Percentiles rank a stretch among this genome's conserved stretches.
phyloP scores from a whole-genome alignment of 257 asterid genomes.

The Leonotis leonurus region DNA sequence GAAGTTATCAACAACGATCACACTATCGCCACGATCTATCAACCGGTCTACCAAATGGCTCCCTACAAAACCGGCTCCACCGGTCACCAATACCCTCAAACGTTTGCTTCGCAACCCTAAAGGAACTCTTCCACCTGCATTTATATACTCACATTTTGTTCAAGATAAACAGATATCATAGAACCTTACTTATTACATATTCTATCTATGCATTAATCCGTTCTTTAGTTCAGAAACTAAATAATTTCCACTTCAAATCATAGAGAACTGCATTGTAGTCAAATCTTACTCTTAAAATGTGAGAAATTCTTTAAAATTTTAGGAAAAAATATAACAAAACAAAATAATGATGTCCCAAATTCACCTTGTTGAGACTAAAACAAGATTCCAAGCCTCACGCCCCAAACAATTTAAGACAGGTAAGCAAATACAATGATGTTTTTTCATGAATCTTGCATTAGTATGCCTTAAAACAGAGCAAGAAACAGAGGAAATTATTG shows the following conservation, averaged over 20 bases:
- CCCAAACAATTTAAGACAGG: too few species aligned
- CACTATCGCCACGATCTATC: slow-evolving; percentile 75
- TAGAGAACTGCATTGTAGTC: too few species aligned
- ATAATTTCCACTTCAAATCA: too few species aligned
- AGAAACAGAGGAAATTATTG: slow-evolving; percentile 4
- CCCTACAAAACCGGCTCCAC: slow-evolving; percentile 94
- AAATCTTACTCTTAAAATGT: too few species aligned
- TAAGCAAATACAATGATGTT: too few species aligned
- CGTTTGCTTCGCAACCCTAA: slow-evolving; percentile 54
- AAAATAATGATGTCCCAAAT: too few species aligned
- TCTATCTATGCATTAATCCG: too few species aligned
- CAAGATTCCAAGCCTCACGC: too few species aligned
- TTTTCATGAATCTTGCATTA: background rate
- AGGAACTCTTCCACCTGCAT: slow-evolving; percentile 66
- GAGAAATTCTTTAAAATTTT: too few species aligned
- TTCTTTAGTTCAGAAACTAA: background rate
- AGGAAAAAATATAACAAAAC: too few species aligned
- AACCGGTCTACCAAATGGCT: slow-evolving; percentile 86
- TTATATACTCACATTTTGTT: background rate
- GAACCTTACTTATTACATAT: background rate
- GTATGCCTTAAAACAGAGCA: slow-evolving; percentile 2
- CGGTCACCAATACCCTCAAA: slow-evolving; percentile 69
- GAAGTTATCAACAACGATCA: slow-evolving; percentile 72
- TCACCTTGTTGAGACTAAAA: too few species aligned
- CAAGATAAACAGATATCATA: background rate